Percentiles rank a stretch among this genome's conserved stretches.
Conservation (phyloP, 2,329 filamentous ascomycete species). For the Aureobasidium sp. region DNA sequence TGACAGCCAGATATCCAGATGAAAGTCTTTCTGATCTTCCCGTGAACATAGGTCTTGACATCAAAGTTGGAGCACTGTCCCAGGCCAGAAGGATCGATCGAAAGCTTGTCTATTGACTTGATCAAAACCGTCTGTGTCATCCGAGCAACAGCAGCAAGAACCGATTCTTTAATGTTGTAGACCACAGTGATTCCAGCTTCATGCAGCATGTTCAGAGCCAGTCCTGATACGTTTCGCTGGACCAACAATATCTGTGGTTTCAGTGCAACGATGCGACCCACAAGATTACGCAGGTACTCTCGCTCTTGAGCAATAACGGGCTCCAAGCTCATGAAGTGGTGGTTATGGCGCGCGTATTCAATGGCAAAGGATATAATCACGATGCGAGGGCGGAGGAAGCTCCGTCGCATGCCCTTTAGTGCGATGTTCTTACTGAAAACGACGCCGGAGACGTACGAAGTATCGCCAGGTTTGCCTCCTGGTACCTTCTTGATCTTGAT, state of each 20-base stretch:
- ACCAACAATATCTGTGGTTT: conserved; percentile 82
- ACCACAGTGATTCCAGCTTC: conserved; percentile 86
- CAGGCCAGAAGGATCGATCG: conserved; percentile 63
- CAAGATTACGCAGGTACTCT: conserved; percentile 84
- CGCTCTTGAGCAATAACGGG: conserved; percentile 94
- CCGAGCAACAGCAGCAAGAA: conserved; percentile 87
- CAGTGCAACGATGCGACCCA: conserved; percentile 80
- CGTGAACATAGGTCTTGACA: conserved; percentile 88
- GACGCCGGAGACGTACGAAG: conserved; percentile 90
- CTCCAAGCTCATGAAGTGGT: conserved; percentile 96
- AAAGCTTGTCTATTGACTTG: conserved; percentile 88
- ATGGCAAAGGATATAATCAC: conserved; percentile 91
- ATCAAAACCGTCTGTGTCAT: conserved; percentile 89
- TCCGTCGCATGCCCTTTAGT: conserved; percentile 89
- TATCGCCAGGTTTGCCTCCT: conserved; percentile 81
- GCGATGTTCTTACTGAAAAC: conserved; percentile 97
- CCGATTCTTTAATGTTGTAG: conserved; percentile 93
- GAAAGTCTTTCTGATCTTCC: conserved; percentile 81
- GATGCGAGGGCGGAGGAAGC: conserved; percentile 74
- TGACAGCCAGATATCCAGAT: conserved; percentile 89
- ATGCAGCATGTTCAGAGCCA: conserved; percentile 80
- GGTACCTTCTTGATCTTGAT: conserved; percentile 96
- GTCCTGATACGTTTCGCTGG: conserved; percentile 82
- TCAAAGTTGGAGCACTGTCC: conserved; percentile 82
- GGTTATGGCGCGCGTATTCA: conserved; percentile 86